Evolutionary conservation across 1,139 yeast genomes (phyloP), one percentile per base, ranked within the genome.

Genomic region (Blastobotrys aristatus): DNA sequence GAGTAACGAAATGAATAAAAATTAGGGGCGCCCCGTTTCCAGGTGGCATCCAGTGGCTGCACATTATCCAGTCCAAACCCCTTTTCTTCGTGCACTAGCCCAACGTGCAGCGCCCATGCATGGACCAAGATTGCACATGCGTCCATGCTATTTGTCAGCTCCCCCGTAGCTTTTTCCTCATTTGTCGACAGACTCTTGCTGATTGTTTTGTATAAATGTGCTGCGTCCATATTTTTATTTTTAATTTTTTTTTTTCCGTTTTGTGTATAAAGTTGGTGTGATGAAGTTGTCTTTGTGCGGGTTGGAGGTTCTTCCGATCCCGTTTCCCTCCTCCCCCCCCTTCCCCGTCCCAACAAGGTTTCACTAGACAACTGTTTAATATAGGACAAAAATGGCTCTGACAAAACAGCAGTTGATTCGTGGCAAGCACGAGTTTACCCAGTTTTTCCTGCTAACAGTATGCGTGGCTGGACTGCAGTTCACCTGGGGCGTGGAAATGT

Each of bases 401-500:
- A 30, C 14, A 30, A 30, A 30, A 13, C 17, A 30, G 24, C 38
- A 34, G 22, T 22, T 34, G 14, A 34, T 34, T 14, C 6, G 38
- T 17, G 38, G 38, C 5, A 34, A 34, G 20, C 48, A 60, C 7
- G 65, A 59, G 37, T 43, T 60, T 13, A 45, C 53, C 18, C 66
- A 59, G 44, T 62, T 67, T 59, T 51, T 60, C 18, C 59, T 69
- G 43, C 56, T 67, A 33, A 67, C 73, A 1, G 52, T 65, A 11
- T 56, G 66, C 4, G 58, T 68, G 6, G 68, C 68, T 4, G 73
- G 73, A 2, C 60, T 68, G 33, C 73, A 69, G 50, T 65, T 68
- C 59, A 67, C 71, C 26, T 69, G 72, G 73, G 71, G 72, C 16
- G 67, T 69, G 40, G 71, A 68, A 53, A 68, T 65, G 63, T 60